Percentiles rank a stretch among this genome's conserved stretches.
These are phyloP conservation scores for Boletus rex-veris DNA, from an alignment of 768 basidiomycete genomes.

Conservation along the genomic window DNA sequence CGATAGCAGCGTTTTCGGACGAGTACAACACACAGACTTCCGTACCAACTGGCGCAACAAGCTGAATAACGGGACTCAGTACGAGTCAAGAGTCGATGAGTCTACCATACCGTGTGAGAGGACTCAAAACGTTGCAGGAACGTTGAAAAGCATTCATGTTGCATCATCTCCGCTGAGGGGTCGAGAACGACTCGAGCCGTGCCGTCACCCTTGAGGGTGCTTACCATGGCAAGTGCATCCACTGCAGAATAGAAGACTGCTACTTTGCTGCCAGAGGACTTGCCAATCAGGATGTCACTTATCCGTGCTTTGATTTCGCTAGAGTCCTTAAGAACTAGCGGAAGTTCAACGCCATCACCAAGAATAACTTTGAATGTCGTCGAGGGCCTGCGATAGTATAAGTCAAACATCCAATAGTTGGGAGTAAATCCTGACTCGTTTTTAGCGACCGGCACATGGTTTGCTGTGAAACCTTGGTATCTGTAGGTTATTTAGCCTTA, in stretches of 20 bases:
- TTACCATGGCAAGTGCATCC: slow-evolving; percentile 48
- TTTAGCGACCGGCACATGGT: not conserved
- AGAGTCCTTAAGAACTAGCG: slow-evolving; percentile 44
- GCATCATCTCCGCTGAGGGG: slow-evolving; percentile 37
- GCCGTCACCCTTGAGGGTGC: slow-evolving; percentile 49
- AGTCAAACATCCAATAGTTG: not conserved
- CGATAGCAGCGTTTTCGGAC: slow-evolving; percentile 44
- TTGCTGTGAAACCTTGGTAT: slow-evolving; percentile 23
- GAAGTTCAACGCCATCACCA: slow-evolving; percentile 48
- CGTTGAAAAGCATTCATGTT: slow-evolving; percentile 45
- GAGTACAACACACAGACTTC: slow-evolving; percentile 60
- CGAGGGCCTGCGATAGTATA: slow-evolving; percentile 15
- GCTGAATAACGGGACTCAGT: slow-evolving; percentile 37
- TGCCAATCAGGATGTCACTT: slow-evolving; percentile 38
- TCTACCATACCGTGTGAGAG: slow-evolving; percentile 49
- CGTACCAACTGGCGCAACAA: slow-evolving; percentile 49
- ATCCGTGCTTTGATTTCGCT: slow-evolving; percentile 32
- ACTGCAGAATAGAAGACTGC: slow-evolving; percentile 58
- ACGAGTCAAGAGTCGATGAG: not conserved
- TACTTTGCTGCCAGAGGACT: slow-evolving; percentile 40
- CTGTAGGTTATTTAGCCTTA: slow-evolving; percentile 12
- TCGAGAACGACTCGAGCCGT: slow-evolving; percentile 45
- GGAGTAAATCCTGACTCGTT: slow-evolving; percentile 20
- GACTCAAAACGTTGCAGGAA: slow-evolving; percentile 49
- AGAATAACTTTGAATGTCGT: slow-evolving; percentile 47